Percentiles rank a stretch among this genome's conserved stretches.
Conservation (phyloP, 1,284 basidiomycete genomes). For the Sanghuangporus weigelae region DNA sequence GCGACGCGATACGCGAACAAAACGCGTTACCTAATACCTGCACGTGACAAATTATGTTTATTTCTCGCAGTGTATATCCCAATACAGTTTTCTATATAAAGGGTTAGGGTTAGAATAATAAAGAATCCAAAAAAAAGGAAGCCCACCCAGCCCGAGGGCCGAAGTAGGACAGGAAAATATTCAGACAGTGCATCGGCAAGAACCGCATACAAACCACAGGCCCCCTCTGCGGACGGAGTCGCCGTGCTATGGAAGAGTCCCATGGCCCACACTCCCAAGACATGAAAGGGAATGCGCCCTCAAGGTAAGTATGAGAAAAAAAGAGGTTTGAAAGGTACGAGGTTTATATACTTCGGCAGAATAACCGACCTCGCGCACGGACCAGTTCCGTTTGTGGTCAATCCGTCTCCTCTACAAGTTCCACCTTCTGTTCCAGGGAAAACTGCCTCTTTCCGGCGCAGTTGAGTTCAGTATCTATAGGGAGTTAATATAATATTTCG, state of each 20-base stretch:
- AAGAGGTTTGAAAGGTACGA: neutral
- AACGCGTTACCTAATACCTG: neutral
- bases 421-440: too few relatives aligned
- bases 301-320: constrained; percentile 40
- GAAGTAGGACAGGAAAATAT: constrained; percentile 19
- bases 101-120: constrained; percentile 26
- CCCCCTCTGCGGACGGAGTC: constrained; percentile 28
- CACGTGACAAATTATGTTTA: neutral
- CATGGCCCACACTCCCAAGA: constrained; percentile 26
- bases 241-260: constrained; percentile 30
- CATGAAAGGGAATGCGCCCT: constrained; percentile 34
- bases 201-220: constrained; percentile 19
- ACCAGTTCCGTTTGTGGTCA: too few relatives aligned
- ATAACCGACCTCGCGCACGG: too few relatives aligned
- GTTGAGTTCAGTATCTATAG: too few relatives aligned
- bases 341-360: too few relatives aligned
- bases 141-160: constrained; percentile 18
- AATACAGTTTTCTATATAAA: neutral
- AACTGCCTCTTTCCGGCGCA: too few relatives aligned
- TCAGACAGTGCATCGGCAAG: constrained; percentile 16
- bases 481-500: too few relatives aligned
- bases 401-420: too few relatives aligned
- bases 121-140: constrained; percentile 18
- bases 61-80: neutral
- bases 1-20: neutral